Evolutionary conservation across 495 filamentous ascomycete species (phyloP), one percentile per base, ranked within the genome.

Genomic region (Saxophila tyrrhenica): DNA sequence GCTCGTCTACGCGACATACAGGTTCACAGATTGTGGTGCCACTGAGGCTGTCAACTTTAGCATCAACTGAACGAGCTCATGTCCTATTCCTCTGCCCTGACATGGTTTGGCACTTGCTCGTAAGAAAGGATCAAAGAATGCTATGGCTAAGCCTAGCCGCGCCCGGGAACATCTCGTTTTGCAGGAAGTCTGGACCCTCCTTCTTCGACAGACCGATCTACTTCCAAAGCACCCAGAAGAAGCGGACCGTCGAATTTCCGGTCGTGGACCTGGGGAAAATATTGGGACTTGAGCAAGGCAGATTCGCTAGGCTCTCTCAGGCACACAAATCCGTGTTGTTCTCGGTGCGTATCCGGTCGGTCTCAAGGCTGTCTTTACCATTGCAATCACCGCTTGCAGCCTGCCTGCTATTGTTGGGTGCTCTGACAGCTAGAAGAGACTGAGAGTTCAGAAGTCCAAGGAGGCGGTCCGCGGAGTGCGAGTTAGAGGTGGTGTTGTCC

Each of bases 321-420:
- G 61, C 2, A 67, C 71, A 1, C 50, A 73, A 35, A 22, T 87
- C 2, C 66, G 69, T 0, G 75, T 70, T 2, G 70, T 85, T 17
- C 44, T 85, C 21, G 38, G 60, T 1, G 78, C 76, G 5, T 86
- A 85, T 64, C 80, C 81, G 75, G 61, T 53, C 0, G 80, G 78
- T 7, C 55, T 86, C 50, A 75, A 74, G 60, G 66, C 67, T 9
- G 63, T 73, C 1, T 75, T 72, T 51, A 65, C 68, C 0, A 54
- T 78, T n/a, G 57, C 67, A 3, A 66, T 75, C 39, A 75, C 58
- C 0, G 49, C 61, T 11, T 35, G 3, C 20, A 25, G 49, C 32
- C 7, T 35, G 5, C 7, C 29, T 13, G 13, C 29, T 5, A 35
- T 35, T 13, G 29, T 35, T 35, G 29, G 29, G 7, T 35, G 29